These are phyloP conservation scores for Solanum clarkiae DNA, from an alignment of 257 asterid species.

Conservation along the genomic window DNA sequence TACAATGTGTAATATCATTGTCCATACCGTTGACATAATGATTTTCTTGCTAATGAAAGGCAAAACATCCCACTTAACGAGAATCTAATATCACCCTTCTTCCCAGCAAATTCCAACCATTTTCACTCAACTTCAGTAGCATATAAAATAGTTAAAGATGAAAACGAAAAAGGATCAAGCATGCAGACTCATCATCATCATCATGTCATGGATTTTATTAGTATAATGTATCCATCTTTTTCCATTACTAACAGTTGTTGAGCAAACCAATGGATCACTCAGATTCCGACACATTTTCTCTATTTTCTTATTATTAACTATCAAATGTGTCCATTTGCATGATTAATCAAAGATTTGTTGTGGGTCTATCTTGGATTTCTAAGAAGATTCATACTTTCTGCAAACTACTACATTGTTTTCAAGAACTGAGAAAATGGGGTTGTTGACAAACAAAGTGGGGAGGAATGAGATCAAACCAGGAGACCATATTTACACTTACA, in stretches of 20 bases:
- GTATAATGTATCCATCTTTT: not conserved
- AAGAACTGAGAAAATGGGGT: slow-evolving; percentile 37
- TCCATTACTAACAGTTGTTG: slow-evolving; percentile 8
- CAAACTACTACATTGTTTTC: not conserved
- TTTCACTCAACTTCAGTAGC: not conserved
- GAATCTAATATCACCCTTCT: not conserved
- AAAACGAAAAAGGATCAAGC: not conserved
- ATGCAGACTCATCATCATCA: not conserved
- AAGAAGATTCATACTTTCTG: not conserved
- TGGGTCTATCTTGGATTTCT: not conserved
- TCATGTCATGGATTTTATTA: not conserved
- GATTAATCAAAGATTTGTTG: not conserved
- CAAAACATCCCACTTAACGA: not conserved
- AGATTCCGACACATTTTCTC: not conserved
- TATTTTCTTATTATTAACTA: not conserved
- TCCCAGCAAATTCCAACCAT: not conserved
- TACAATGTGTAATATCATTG: no score
- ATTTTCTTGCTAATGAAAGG: no score
- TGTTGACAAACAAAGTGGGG: slow-evolving; percentile 64
- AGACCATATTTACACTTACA: slow-evolving; percentile 83
- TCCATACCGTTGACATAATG: no score
- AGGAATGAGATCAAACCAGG: slow-evolving; percentile 60
- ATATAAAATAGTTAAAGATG: not conserved
- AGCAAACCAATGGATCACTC: slow-evolving; percentile 7
- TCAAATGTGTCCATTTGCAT: not conserved